Percentiles rank a stretch among this genome's conserved stretches.
Evolutionary conservation across 2,329 filamentous ascomycete genomes (phyloP).

Genomic region (Hypomyces rosellus): DNA sequence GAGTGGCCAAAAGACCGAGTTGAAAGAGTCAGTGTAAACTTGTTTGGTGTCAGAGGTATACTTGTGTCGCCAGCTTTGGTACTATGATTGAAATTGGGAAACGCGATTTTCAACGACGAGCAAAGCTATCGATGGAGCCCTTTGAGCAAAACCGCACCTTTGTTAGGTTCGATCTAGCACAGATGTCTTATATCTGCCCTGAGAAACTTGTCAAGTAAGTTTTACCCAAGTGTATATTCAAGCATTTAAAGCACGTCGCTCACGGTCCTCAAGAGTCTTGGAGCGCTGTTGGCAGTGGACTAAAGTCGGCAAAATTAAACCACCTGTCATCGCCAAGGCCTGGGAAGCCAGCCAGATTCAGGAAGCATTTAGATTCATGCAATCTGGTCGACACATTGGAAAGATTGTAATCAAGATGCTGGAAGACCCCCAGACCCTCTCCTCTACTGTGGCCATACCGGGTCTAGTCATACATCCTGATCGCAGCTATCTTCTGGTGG

Average conservation of each 20-base stretch:
- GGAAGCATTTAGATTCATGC: conserved; percentile 38
- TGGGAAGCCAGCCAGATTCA: conserved; percentile 23
- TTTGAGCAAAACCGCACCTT: conserved; percentile 34
- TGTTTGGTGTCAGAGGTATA: conserved; percentile 30
- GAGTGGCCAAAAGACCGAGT: conserved; percentile 20
- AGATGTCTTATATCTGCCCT: neutral
- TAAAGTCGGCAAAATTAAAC: neutral
- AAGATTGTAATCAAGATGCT: conserved; percentile 33
- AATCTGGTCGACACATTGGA: conserved; percentile 34
- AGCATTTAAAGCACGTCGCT: no score
- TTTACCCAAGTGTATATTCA: no score
- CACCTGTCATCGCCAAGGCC: conserved; percentile 12
- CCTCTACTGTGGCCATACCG: neutral
- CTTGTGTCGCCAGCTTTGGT: conserved; percentile 37
- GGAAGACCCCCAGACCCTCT: neutral
- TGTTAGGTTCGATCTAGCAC: conserved; percentile 25
- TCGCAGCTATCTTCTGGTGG: conserved; percentile 25
- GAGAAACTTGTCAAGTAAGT: no score
- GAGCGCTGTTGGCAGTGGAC: conserved; percentile 2
- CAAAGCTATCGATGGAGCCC: conserved; percentile 36
- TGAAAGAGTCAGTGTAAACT: conserved; percentile 24
- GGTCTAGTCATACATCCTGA: neutral
- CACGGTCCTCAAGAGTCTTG: no score
- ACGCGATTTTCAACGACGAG: conserved; percentile 32
- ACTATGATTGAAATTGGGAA: conserved; percentile 40